Evolutionary conservation across 2,329 filamentous ascomycete species (phyloP).

Genomic region (Cladosporium sp.): DNA sequence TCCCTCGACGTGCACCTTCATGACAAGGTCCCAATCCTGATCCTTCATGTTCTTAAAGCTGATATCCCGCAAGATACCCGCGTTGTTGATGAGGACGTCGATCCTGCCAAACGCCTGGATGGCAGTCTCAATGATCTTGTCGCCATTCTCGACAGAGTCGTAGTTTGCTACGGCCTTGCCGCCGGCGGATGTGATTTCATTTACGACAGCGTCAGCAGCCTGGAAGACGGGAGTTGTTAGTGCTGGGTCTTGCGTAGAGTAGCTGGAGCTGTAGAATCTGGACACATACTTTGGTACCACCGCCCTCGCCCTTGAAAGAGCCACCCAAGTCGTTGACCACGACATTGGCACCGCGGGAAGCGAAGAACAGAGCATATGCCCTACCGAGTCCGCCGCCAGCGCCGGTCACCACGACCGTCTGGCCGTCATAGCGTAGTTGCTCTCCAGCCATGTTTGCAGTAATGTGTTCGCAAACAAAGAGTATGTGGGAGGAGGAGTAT

Average conservation of each 20-base stretch:
- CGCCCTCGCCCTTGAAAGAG: conserved; percentile 89
- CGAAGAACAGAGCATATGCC: conserved; percentile 85
- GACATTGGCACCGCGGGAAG: conserved; percentile 82
- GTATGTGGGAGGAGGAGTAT: not conserved
- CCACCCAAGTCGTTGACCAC: conserved; percentile 95
- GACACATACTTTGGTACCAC: conserved; percentile 68
- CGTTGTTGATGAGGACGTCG: conserved; percentile 96
- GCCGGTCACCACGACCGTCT: conserved; percentile 84
- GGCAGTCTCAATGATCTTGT: conserved; percentile 87
- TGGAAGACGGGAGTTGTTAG: conserved; percentile 31
- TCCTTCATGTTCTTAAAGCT: conserved; percentile 99
- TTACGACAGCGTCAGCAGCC: conserved; percentile 77
- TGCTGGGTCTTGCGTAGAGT: not conserved
- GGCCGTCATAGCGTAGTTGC: conserved; percentile 74
- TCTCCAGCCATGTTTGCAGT: conserved; percentile 52
- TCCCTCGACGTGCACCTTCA: conserved; percentile 86
- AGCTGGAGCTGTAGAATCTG: not conserved
- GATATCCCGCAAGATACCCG: conserved; percentile 88
- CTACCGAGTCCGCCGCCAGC: conserved; percentile 74
- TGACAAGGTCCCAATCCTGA: conserved; percentile 91
- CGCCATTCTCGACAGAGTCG: conserved; percentile 87
- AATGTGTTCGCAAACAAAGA: not conserved
- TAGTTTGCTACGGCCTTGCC: conserved; percentile 98
- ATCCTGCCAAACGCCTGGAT: conserved; percentile 78
- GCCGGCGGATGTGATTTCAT: conserved; percentile 79